Evolutionary conservation across 345 rosid genomes (phyloP).

Genomic region (Gossypium mustelinum): DNA sequence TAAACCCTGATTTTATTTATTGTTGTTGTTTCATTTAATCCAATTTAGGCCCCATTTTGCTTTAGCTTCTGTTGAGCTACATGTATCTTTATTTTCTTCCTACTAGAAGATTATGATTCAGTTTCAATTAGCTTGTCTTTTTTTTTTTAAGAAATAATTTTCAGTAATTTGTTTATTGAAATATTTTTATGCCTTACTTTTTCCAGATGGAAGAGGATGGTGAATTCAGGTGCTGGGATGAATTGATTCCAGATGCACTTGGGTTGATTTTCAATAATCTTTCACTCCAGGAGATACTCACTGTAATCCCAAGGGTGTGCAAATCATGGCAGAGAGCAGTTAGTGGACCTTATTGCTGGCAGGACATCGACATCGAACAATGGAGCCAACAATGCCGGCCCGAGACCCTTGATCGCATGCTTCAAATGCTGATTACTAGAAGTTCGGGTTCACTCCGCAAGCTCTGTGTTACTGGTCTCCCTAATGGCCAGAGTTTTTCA

Average conservation of each 20-base stretch:
- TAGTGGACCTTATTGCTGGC: slow-evolving; percentile 32
- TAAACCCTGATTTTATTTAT: background rate
- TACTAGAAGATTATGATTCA: background rate
- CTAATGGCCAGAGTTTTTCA: slow-evolving; percentile 16
- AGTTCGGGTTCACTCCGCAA: slow-evolving; percentile 28
- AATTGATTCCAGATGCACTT: slow-evolving; percentile 28
- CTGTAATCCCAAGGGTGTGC: slow-evolving; percentile 27
- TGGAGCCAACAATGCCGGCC: slow-evolving; percentile 28
- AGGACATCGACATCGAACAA: slow-evolving; percentile 30
- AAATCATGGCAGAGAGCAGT: slow-evolving; percentile 27
- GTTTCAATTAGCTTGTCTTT: background rate
- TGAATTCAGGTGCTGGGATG: slow-evolving; percentile 24
- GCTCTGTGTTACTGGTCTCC: slow-evolving; percentile 26
- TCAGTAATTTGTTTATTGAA: background rate
- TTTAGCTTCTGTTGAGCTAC: background rate
- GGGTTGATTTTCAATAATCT: slow-evolving; percentile 28
- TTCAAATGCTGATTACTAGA: slow-evolving; percentile 24
- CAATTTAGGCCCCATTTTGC: background rate
- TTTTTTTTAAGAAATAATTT: background rate
- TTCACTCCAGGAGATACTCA: slow-evolving; percentile 22
- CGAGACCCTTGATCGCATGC: slow-evolving; percentile 23
- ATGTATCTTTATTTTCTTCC: background rate
- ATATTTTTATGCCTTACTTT: background rate
- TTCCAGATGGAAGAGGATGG: slow-evolving; percentile 19
- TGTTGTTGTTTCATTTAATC: background rate